Percentiles rank a stretch among this genome's conserved stretches.
These are phyloP conservation scores for Saccharomycopsis sp. DNA, from an alignment of 805 yeast species.

Conservation along the genomic window DNA sequence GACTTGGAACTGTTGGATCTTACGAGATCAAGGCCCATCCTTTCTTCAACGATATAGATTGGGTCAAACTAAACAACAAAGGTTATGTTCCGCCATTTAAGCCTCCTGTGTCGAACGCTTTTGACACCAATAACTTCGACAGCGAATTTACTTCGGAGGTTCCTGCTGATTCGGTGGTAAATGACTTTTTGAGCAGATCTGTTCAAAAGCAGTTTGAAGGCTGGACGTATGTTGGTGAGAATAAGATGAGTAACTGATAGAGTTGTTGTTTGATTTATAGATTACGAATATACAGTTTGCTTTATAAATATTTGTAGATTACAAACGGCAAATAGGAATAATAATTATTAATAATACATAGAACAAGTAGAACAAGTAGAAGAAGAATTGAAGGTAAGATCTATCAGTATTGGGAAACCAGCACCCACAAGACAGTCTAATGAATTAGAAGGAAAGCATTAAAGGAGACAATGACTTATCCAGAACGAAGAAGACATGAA, in stretches of 20 bases:
- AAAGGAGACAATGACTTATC: background rate
- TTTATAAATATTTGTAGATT: too few species aligned
- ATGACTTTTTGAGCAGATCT: constrained; percentile 82
- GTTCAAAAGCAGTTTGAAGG: constrained; percentile 99
- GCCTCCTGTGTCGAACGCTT: constrained; percentile 78
- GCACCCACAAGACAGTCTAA: background rate
- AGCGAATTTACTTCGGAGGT: constrained; percentile 85
- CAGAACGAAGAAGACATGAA: background rate
- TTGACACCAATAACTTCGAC: constrained; percentile 92
- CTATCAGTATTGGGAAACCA: background rate
- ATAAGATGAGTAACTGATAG: constrained; percentile 8
- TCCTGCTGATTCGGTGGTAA: constrained; percentile 93
- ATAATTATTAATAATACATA: background rate
- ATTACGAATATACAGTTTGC: background rate
- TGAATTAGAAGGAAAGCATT: background rate
- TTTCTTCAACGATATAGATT: constrained; percentile 63
- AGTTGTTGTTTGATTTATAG: background rate
- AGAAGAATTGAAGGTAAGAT: background rate
- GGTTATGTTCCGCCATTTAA: constrained; percentile 92
- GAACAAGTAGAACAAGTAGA: background rate
- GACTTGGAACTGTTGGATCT: constrained; percentile 78
- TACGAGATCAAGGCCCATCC: constrained; percentile 75
- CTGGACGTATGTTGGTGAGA: constrained; percentile 83
- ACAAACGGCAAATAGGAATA: background rate
- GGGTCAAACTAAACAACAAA: constrained; percentile 65